Evolutionary conservation across 2,329 filamentous ascomycete genomes (phyloP).

Genomic region (Zarea fungicola): DNA sequence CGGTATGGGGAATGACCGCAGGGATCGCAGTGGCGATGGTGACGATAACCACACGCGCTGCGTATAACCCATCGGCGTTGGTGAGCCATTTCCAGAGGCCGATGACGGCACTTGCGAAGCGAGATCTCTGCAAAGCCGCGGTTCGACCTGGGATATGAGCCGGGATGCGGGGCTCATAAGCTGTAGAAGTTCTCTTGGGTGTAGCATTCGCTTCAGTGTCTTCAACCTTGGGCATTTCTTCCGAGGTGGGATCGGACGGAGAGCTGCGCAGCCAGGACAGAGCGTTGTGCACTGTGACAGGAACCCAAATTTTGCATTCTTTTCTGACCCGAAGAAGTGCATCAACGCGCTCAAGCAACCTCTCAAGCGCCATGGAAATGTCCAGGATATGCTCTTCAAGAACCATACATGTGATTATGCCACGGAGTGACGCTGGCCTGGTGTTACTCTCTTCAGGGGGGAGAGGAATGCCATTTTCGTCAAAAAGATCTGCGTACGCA

Average conservation of each 20-base stretch:
- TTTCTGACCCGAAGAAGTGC: slow-evolving; percentile 31
- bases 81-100: slow-evolving; percentile 35
- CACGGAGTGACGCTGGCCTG: slow-evolving; percentile 26
- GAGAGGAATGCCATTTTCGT: slow-evolving; percentile 29
- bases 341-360: slow-evolving; percentile 31
- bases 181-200: too few relatives aligned
- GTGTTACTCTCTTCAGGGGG: slow-evolving; percentile 14
- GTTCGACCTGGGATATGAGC: too few relatives aligned
- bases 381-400: slow-evolving; percentile 37
- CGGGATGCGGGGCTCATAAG: too few relatives aligned
- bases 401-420: slow-evolving; percentile 40
- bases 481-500: slow-evolving; percentile 35
- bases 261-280: slow-evolving; percentile 32
- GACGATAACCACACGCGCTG: slow-evolving; percentile 41
- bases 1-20: slow-evolving; percentile 33
- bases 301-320: slow-evolving; percentile 36
- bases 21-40: slow-evolving; percentile 40
- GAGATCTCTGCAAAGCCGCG: not conserved
- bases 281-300: slow-evolving; percentile 34
- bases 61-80: slow-evolving; percentile 39
- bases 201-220: not conserved
- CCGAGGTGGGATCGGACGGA: not conserved
- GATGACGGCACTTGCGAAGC: slow-evolving; percentile 19
- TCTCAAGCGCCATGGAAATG: slow-evolving; percentile 23
- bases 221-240: not conserved